Conservation (phyloP, 306 rosid species). For the Sophora flavescens region DNA sequence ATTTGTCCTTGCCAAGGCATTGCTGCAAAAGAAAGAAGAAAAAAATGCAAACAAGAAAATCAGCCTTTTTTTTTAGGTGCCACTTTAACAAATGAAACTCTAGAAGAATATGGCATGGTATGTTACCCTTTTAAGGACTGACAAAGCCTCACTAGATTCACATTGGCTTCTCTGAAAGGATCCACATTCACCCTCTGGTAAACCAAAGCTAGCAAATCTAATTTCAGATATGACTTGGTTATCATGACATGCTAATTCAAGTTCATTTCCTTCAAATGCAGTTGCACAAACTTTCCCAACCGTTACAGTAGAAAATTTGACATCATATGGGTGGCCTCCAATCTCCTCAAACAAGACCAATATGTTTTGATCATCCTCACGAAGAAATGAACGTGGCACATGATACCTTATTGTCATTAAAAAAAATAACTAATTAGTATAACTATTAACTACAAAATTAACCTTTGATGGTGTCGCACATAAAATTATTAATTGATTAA, state of each 20-base stretch:
- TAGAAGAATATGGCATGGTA: background rate
- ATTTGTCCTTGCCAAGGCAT: slow-evolving; percentile 21
- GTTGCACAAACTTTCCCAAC: slow-evolving; percentile 43
- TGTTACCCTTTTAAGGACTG: background rate
- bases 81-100: background rate
- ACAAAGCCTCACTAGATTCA: slow-evolving; percentile 8
- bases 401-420: slow-evolving; percentile 41
- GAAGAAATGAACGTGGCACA: slow-evolving; percentile 48
- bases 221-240: slow-evolving; percentile 27
- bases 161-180: slow-evolving; percentile 25
- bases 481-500: background rate
- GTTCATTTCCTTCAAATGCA: slow-evolving; percentile 38
- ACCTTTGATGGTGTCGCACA: background rate
- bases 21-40: background rate
- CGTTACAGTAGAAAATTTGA: slow-evolving; percentile 41
- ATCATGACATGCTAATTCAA: slow-evolving; percentile 47
- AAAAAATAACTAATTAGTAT: background rate
- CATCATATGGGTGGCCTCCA: slow-evolving; percentile 48
- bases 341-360: slow-evolving; percentile 52
- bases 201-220: slow-evolving; percentile 51
- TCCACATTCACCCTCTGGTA: slow-evolving; percentile 33
- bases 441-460: background rate
- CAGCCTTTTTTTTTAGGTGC: background rate
- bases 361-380: slow-evolving; percentile 3
- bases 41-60: background rate